phyloP scores from a whole-genome alignment of 2,329 filamentous ascomycete genomes.

The Paecilomyces sp. region DNA sequence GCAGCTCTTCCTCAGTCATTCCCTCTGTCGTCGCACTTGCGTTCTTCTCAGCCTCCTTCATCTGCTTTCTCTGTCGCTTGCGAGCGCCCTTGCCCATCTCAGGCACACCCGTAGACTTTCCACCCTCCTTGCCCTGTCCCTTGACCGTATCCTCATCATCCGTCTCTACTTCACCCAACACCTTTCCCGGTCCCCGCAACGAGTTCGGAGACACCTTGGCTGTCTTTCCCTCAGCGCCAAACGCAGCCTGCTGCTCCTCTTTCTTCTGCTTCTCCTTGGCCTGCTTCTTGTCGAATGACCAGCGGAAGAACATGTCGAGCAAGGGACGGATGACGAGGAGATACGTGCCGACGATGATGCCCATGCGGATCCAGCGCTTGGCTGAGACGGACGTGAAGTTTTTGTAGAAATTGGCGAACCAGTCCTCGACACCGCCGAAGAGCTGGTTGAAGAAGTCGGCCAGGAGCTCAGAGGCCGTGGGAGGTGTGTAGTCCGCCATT shows the following conservation, averaged over 20 bases:
- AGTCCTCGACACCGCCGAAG: constrained; percentile 9
- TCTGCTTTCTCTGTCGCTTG: constrained; percentile 55
- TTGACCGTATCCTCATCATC: constrained; percentile 37
- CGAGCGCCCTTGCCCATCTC: constrained; percentile 62
- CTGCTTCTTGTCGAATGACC: constrained; percentile 38
- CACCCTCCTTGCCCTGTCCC: constrained; percentile 19
- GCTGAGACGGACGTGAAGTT: constrained; percentile 31
- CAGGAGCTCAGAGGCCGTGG: constrained; percentile 1
- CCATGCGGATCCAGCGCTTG: constrained; percentile 52
- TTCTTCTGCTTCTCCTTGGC: constrained; percentile 53
- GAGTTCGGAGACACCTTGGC: constrained; percentile 56
- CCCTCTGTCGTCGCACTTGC: constrained; percentile 42
- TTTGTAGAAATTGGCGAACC: constrained; percentile 12
- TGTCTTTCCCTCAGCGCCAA: constrained; percentile 26
- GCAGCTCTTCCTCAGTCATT: constrained; percentile 65
- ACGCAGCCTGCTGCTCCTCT: constrained; percentile 32
- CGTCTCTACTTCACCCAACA: constrained; percentile 4
- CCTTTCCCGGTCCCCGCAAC: constrained; percentile 47
- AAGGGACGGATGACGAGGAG: constrained; percentile 52
- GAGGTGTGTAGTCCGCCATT: constrained; percentile 3
- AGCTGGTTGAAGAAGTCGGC: constrained; percentile 11
- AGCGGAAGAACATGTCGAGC: constrained; percentile 53
- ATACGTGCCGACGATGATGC: constrained; percentile 65
- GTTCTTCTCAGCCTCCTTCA: constrained; percentile 55
- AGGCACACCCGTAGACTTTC: constrained; percentile 35